Conservation (phyloP, 495 filamentous ascomycete genomes). For the Xylaria palmicola region DNA sequence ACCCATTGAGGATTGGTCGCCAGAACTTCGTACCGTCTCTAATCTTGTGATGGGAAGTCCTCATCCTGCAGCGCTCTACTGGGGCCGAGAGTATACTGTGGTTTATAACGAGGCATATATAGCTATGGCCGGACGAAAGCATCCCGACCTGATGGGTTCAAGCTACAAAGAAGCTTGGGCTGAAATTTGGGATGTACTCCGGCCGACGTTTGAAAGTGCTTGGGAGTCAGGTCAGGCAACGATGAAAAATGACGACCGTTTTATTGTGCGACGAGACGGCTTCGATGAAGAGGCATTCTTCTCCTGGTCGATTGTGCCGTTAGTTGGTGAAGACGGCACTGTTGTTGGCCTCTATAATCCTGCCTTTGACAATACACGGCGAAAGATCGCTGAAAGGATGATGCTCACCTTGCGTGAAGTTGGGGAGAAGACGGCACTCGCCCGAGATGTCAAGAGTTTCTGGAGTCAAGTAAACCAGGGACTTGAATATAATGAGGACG, state of each 20-base stretch:
- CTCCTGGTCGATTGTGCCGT: constrained; percentile 65
- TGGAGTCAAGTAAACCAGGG: constrained; percentile 58
- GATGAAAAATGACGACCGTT: constrained; percentile 71
- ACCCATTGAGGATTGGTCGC: constrained; percentile 62
- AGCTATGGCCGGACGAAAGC: constrained; percentile 64
- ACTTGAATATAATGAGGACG: constrained; percentile 60
- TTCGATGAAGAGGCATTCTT: constrained; percentile 70
- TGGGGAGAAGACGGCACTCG: constrained; percentile 65
- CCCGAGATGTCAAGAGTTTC: constrained; percentile 63
- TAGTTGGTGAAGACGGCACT: constrained; percentile 60
- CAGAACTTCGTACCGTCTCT: constrained; percentile 63
- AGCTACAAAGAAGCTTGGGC: constrained; percentile 62
- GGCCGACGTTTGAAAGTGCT: constrained; percentile 58
- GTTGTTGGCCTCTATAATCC: constrained; percentile 69
- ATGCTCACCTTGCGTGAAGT: constrained; percentile 68
- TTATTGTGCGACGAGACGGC: constrained; percentile 60
- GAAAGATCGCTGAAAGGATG: constrained; percentile 62
- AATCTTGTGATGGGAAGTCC: constrained; percentile 70
- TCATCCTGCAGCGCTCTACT: constrained; percentile 71
- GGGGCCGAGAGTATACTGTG: constrained; percentile 62
- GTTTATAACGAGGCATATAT: constrained; percentile 78
- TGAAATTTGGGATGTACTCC: constrained; percentile 65
- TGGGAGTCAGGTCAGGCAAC: constrained; percentile 61
- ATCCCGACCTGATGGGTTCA: constrained; percentile 66
- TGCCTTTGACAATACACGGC: constrained; percentile 65